Percentiles rank a stretch among this genome's conserved stretches.
These are phyloP conservation scores for Saccharomycopsis javanensis DNA, from an alignment of 805 yeast genomes.

Conservation along the genomic window DNA sequence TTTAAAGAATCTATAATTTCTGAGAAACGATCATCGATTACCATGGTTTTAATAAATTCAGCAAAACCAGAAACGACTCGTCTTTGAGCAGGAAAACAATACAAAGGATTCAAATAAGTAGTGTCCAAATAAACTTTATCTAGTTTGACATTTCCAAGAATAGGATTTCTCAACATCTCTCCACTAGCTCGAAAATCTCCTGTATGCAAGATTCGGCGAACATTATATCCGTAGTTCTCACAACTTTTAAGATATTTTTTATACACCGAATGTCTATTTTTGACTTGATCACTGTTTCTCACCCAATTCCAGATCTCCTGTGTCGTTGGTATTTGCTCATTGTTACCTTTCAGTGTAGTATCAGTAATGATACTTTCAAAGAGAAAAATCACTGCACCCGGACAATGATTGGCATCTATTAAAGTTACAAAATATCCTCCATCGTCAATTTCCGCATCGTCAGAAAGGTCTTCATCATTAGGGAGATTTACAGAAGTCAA, in stretches of 20 bases:
- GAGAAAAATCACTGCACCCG: constrained; percentile 81
- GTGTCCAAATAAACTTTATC: constrained; percentile 79
- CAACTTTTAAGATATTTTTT: constrained; percentile 7
- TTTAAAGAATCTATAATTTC: background rate
- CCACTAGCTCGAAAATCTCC: constrained; percentile 82
- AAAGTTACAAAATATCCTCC: constrained; percentile 41
- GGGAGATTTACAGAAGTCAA: background rate
- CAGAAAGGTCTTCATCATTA: background rate
- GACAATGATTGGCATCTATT: constrained; percentile 91
- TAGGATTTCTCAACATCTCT: constrained; percentile 35
- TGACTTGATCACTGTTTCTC: background rate
- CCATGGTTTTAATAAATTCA: constrained; percentile 33
- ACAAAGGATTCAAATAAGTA: constrained; percentile 69
- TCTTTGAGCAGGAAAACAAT: constrained; percentile 71
- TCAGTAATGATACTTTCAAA: constrained; percentile 32
- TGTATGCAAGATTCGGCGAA: constrained; percentile 54
- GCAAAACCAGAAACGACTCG: constrained; percentile 55
- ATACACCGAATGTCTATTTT: background rate
- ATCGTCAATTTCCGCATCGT: constrained; percentile 26
- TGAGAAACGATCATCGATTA: background rate
- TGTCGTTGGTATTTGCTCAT: background rate
- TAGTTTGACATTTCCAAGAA: constrained; percentile 26
- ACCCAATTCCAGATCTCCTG: background rate
- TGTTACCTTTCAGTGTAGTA: background rate
- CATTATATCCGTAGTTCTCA: constrained; percentile 23